Percentiles rank a stretch among this genome's conserved stretches.
Conservation (phyloP, 1,139 yeast genomes). For the Yamadazyma siamensis region DNA sequence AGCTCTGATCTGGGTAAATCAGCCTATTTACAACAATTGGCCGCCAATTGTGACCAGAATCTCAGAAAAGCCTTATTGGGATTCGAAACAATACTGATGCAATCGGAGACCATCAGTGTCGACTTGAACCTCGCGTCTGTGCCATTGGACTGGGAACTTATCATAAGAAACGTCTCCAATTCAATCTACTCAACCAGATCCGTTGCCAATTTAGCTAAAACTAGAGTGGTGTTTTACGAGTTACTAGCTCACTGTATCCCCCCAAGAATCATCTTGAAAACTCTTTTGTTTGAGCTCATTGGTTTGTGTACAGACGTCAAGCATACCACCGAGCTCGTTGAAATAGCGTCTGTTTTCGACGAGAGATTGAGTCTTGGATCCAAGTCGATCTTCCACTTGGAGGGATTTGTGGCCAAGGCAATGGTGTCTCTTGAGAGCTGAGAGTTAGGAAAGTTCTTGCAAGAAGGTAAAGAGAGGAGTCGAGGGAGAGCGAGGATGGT, state of each 20-base stretch:
- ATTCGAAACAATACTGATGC: conserved; percentile 82
- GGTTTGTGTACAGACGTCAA: conserved; percentile 23
- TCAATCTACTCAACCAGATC: conserved; percentile 59
- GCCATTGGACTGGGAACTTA: conserved; percentile 83
- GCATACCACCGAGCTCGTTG: conserved; percentile 54
- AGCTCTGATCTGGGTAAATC: conserved; percentile 31
- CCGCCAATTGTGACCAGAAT: conserved; percentile 61
- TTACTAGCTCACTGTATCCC: conserved; percentile 92
- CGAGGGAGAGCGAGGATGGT: background rate
- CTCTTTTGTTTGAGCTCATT: conserved; percentile 58
- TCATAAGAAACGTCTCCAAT: conserved; percentile 61
- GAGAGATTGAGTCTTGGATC: conserved; percentile 84
- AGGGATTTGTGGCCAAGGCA: conserved; percentile 85
- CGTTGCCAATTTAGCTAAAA: conserved; percentile 69
- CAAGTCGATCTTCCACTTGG: conserved; percentile 90
- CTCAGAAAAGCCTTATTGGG: conserved; percentile 74
- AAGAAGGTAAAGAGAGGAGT: background rate
- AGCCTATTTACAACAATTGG: conserved; percentile 49
- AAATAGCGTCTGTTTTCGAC: conserved; percentile 72
- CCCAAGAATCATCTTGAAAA: conserved; percentile 70
- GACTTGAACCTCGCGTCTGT: conserved; percentile 32
- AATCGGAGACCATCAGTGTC: conserved; percentile 48
- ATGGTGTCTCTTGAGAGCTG: conserved; percentile 56
- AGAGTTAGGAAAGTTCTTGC: background rate
- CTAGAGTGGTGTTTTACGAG: conserved; percentile 78